Evolutionary conservation across 2,329 filamentous ascomycete species (phyloP), one percentile per base, ranked within the genome.

Genomic region (Neofusicoccum kwambonambiense): DNA sequence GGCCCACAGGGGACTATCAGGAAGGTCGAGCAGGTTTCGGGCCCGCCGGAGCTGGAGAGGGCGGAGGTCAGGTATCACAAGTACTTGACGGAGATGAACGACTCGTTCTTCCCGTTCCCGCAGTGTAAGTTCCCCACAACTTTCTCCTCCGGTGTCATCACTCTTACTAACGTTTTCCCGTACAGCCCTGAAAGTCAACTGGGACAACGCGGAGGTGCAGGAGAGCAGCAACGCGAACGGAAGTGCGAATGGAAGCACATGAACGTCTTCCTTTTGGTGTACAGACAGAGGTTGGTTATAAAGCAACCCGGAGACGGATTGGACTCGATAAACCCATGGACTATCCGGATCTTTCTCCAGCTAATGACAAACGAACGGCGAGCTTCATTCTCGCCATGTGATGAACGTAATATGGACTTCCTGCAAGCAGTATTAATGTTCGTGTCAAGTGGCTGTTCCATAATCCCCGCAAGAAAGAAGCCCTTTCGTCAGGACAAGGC

Each of bases 11-110:
- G 78, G 15, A 68, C 69, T 52, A 72, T 83, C 49, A 77, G 81
- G 70, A 82, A 81, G 71, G 76, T 82, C 0, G 66, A 70, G 51
- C 77, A 77, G 70, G 67, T 41, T 42, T n/a, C 52, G 45, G 63
- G 39, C 31, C 47, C 54, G 37, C 34, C 45, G 1, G 64, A 73
- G 66, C 34, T 71, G 17, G 67, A 74, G 60, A 70, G 67, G 37
- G 70, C 75, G 47, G 70, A 72, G 65, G 69, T 78, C 58, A 71
- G 72, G 11, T 81, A 79, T 65, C 76, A 80, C 71, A 74, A 75
- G 27, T 83, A 81, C 66, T 68, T 83, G 74, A 82, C 78, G 41
- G 80, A 81, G 74, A 79, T 80, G 60, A 79, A 79, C 77, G 79
- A 82, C 72, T 74, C 72, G 69, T 80, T 76, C 69, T 81, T 80